Conservation (phyloP, 371 early-diverging fungal genomes). For the Mortierella sp. region DNA sequence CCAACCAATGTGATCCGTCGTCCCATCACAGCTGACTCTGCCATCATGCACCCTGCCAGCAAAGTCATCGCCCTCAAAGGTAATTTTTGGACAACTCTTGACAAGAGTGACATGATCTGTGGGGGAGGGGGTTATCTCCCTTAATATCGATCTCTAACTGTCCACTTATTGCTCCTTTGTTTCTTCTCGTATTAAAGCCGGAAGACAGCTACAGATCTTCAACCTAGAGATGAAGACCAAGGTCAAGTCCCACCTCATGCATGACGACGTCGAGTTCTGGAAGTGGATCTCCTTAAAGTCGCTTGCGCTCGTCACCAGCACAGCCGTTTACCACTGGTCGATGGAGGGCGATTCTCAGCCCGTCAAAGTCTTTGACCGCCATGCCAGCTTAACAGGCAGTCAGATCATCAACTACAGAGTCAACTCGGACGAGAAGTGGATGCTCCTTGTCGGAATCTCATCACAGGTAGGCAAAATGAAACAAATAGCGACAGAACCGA, state of each 20-base stretch:
- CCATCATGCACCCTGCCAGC: slow-evolving; percentile 95
- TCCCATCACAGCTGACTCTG: slow-evolving; percentile 97
- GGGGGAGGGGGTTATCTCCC: no score
- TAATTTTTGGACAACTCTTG: slow-evolving; percentile 41
- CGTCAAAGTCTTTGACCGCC: slow-evolving; percentile 93
- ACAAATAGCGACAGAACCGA: no score
- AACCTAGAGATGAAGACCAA: slow-evolving; percentile 95
- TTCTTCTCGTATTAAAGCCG: slow-evolving; percentile 67
- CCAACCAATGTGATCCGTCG: slow-evolving; percentile 85
- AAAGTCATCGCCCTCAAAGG: slow-evolving; percentile 97
- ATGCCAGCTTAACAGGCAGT: slow-evolving; percentile 80
- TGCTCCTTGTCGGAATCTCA: slow-evolving; percentile 93
- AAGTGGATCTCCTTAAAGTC: slow-evolving; percentile 91
- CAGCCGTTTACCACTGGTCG: slow-evolving; percentile 95
- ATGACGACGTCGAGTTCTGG: slow-evolving; percentile 97
- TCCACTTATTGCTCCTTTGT: background rate
- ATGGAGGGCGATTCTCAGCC: slow-evolving; percentile 92
- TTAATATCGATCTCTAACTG: no score
- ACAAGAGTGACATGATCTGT: no score
- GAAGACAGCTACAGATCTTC: slow-evolving; percentile 94
- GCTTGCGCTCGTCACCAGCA: slow-evolving; percentile 90
- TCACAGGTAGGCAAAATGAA: slow-evolving; percentile 80
- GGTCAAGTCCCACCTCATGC: slow-evolving; percentile 91
- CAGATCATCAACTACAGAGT: slow-evolving; percentile 97
- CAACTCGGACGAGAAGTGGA: slow-evolving; percentile 93